A percentile compares a stretch with the other conserved stretches of the same genome.
These are phyloP conservation scores for Cairneyella variabilis DNA, from an alignment of 495 filamentous ascomycete genomes.

Conservation along the genomic window DNA sequence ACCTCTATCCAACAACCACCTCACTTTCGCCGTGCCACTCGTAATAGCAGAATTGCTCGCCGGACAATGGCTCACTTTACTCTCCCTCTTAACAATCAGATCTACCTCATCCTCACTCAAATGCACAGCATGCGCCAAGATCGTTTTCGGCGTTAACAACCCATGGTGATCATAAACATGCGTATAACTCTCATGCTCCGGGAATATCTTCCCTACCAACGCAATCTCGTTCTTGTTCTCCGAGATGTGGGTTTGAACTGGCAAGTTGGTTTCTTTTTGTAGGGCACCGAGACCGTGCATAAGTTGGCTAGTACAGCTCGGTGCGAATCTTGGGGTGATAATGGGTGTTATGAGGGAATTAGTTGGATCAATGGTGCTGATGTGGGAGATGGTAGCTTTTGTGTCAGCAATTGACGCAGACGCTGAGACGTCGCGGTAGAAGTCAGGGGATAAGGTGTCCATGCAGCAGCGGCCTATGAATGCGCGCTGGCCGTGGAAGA, in stretches of 20 bases:
- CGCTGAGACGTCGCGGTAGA: slow-evolving; percentile 68
- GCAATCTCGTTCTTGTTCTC: slow-evolving; percentile 74
- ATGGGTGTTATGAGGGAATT: slow-evolving; percentile 65
- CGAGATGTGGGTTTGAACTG: slow-evolving; percentile 87
- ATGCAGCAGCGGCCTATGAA: slow-evolving; percentile 91
- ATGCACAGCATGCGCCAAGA: slow-evolving; percentile 86
- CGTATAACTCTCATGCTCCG: slow-evolving; percentile 59
- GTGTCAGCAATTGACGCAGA: slow-evolving; percentile 54
- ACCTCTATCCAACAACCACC: slow-evolving; percentile 67
- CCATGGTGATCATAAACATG: slow-evolving; percentile 71
- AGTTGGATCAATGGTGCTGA: slow-evolving; percentile 60
- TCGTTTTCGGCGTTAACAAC: slow-evolving; percentile 66
- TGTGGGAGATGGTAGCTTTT: slow-evolving; percentile 59
- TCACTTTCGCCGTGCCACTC: slow-evolving; percentile 67
- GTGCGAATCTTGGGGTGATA: slow-evolving; percentile 88
- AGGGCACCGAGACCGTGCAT: slow-evolving; percentile 62
- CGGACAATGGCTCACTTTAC: slow-evolving; percentile 82
- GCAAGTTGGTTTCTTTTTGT: slow-evolving; percentile 52
- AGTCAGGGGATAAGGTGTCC: slow-evolving; percentile 69
- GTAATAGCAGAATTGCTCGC: slow-evolving; percentile 77
- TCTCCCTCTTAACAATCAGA: slow-evolving; percentile 54
- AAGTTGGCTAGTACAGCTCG: slow-evolving; percentile 58
- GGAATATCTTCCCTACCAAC: slow-evolving; percentile 70
- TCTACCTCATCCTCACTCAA: slow-evolving; percentile 57
- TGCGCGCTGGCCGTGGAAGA: slow-evolving; percentile 73